Base-by-base conservation (phyloP, 495 filamentous ascomycete genomes). In the Penicillium parvum region DNA sequence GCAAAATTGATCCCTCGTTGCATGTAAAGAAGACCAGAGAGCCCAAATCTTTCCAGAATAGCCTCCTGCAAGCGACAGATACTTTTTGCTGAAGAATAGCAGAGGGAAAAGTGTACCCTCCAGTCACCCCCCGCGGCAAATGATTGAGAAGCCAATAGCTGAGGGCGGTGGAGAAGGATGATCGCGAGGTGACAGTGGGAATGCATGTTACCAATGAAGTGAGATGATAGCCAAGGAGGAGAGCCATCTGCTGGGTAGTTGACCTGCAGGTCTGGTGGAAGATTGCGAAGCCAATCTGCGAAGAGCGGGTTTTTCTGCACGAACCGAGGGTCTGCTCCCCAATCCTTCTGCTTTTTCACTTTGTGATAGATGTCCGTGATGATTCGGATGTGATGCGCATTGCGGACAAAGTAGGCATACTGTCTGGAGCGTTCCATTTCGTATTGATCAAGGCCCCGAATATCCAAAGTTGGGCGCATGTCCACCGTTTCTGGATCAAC, bases 1-100 rank as follows among this genome's bases (percentile, higher is more conserved):
- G 90, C 88, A 60, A 95, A 96, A 68, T 89, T 95, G 54, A 96
- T 88, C 25, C 92, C 92, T 48, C 92, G 76, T 58, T 89, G 83
- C 92, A 98, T 97, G 72, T 84, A 94, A 44, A 90, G 75, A 2
- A 97, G 71, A 1, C 92, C 94, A 32, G 78, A 75, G 32, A 95
- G 65, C 1, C 90, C 88, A 60, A 84, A 95, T 1, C 78, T 74
- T 39, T 82, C 71, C 34, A 94, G 55, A 44, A 97, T 82, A 8
- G 81, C 84, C 67, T 97, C 92, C 58, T 96, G 88, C n/a, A 97
- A 63, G 47, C 87, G 80, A 67, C 92, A 95, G 17, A 98, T 78
- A 47, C 74, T 79, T 66, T 94, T 95, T 36, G 94, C 90, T 7
- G 91, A 86, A 27, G 80, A 77, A 56, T 92, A 91, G 53, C 88